Evolutionary conservation across 441 rosid species (phyloP).

Genomic region (Gossypium schwendimanii): DNA sequence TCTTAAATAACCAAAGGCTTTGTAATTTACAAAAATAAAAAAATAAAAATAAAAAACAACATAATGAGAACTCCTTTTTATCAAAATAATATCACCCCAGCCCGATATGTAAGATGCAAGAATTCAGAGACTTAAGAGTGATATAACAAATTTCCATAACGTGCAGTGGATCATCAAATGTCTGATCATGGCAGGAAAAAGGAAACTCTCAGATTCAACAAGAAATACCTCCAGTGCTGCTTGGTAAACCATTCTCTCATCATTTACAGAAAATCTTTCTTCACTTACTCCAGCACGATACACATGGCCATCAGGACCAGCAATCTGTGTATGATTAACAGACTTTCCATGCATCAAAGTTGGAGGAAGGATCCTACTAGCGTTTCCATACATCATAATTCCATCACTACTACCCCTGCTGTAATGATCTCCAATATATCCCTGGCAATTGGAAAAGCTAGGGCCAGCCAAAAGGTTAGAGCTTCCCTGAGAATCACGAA

Average conservation of each 20-base stretch:
- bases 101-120: not conserved
- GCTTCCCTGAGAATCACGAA: constrained; percentile 30
- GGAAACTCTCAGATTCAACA: constrained; percentile 1
- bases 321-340: constrained; percentile 29
- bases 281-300: constrained; percentile 42
- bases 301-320: constrained; percentile 41
- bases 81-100: not conserved
- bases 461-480: constrained; percentile 35
- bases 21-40: not conserved
- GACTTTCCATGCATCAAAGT: constrained; percentile 50
- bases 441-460: constrained; percentile 36
- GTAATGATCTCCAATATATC: constrained; percentile 33
- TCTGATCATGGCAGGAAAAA: not conserved
- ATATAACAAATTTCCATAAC: not conserved
- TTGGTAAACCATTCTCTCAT: constrained; percentile 81
- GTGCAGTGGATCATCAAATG: not conserved
- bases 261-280: constrained; percentile 47
- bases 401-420: constrained; percentile 37
- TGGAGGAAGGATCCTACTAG: constrained; percentile 59
- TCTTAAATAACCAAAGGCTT: not conserved
- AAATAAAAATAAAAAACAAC: not conserved
- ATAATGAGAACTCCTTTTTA: not conserved
- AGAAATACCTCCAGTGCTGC: constrained; percentile 76
- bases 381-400: constrained; percentile 40
- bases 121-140: not conserved